phyloP scores from a whole-genome alignment of 1,284 basidiomycete genomes.

The Sanghuangporus sanghuang region DNA sequence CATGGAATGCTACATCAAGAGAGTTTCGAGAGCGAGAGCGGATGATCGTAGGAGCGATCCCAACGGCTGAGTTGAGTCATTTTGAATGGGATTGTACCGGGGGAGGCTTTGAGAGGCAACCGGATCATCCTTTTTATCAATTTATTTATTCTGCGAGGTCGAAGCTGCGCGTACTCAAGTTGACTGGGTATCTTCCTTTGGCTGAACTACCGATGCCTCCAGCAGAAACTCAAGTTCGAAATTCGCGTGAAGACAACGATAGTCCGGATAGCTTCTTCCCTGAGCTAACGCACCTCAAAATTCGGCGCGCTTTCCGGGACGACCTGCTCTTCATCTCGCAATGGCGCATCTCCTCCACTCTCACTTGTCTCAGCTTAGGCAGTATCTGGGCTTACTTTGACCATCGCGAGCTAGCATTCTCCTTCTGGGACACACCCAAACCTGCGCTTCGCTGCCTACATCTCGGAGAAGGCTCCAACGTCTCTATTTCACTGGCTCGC shows the following conservation, averaged over 20 bases:
- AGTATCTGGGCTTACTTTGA: slow-evolving; percentile 5
- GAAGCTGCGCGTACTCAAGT: neutral
- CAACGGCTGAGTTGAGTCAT: neutral
- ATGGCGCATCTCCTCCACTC: neutral
- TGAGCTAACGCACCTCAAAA: neutral
- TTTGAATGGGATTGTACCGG: slow-evolving; percentile 1
- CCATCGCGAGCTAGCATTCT: neutral
- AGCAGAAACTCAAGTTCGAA: neutral
- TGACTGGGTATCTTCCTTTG: slow-evolving; percentile 1
- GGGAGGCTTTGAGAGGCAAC: neutral
- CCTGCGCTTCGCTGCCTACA: slow-evolving; percentile 1
- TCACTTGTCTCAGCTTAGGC: neutral
- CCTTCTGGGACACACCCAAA: slow-evolving; percentile 5
- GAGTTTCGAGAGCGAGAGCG: neutral
- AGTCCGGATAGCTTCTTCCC: neutral
- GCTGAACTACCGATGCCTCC: neutral
- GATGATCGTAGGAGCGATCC: neutral
- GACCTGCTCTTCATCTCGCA: neutral
- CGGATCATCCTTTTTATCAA: neutral
- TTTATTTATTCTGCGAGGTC: neutral
- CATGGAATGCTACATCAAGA: neutral
- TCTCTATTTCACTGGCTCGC: neutral
- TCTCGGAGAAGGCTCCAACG: neutral
- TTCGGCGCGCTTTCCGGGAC: neutral
- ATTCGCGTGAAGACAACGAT: neutral